Percentiles rank a stretch among this genome's conserved stretches.
Evolutionary conservation across 2,329 filamentous ascomycete genomes (phyloP).

Genomic region (Kalmusia sp.): DNA sequence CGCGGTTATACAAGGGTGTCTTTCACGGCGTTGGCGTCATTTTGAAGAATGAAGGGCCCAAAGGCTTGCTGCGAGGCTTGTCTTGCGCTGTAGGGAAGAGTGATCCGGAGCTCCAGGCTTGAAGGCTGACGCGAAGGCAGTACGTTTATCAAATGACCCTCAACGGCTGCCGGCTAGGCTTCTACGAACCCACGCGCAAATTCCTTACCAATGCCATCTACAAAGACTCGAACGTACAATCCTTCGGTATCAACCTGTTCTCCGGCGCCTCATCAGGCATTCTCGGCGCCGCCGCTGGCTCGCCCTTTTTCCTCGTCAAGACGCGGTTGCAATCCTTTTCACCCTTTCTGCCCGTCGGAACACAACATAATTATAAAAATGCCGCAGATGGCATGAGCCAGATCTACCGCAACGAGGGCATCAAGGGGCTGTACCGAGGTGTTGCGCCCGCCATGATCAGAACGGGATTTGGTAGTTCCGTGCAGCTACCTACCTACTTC

Average conservation of each 20-base stretch:
- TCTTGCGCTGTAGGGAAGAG: slow-evolving; percentile 71
- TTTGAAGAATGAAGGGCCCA: slow-evolving; percentile 84
- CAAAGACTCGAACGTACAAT: slow-evolving; percentile 77
- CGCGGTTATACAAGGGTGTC: slow-evolving; percentile 88
- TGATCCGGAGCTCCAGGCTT: neutral
- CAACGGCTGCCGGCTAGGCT: slow-evolving; percentile 94
- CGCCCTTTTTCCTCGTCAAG: slow-evolving; percentile 97
- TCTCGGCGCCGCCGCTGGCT: slow-evolving; percentile 89
- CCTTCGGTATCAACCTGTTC: slow-evolving; percentile 89
- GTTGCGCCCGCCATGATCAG: slow-evolving; percentile 93
- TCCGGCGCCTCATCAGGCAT: slow-evolving; percentile 88
- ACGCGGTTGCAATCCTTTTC: slow-evolving; percentile 94
- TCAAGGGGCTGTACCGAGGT: slow-evolving; percentile 85
- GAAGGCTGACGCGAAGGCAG: slow-evolving; percentile 44
- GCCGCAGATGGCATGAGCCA: slow-evolving; percentile 81
- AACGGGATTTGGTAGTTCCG: slow-evolving; percentile 93
- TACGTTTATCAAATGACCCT: slow-evolving; percentile 97
- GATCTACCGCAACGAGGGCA: slow-evolving; percentile 80
- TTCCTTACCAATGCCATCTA: slow-evolving; percentile 73
- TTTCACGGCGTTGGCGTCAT: slow-evolving; percentile 92
- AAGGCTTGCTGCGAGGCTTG: slow-evolving; percentile 86
- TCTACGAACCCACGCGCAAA: slow-evolving; percentile 93
- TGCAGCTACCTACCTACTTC: slow-evolving; percentile 97
- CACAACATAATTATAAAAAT: slow-evolving; percentile 92
- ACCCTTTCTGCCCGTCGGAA: slow-evolving; percentile 90